Evolutionary conservation across 75 land plant genomes (phyloP).

Genomic region (Sequoiadendron giganteum): DNA sequence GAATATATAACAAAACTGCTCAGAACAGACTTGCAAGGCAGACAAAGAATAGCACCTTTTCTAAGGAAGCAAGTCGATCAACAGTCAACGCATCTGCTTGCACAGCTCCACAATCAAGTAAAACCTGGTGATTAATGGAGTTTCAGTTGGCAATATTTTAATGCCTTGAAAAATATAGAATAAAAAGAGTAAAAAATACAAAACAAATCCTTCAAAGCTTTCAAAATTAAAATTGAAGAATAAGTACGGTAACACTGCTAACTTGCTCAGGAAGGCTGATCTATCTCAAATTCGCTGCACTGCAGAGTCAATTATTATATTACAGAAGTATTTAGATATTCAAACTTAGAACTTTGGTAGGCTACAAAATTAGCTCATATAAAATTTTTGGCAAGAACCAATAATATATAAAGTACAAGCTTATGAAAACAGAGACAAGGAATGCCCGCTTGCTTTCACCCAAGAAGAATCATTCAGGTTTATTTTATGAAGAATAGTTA

Average conservation of each 20-base stretch:
- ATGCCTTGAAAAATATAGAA: not conserved
- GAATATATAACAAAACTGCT: not conserved
- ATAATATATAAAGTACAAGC: not conserved
- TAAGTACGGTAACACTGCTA: not conserved
- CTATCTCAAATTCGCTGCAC: not conserved
- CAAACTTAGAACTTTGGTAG: not conserved
- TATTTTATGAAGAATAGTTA: not conserved
- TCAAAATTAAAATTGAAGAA: not conserved
- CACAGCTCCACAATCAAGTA: constrained; percentile 98
- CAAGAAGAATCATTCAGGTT: not conserved
- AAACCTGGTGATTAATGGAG: constrained; percentile 43
- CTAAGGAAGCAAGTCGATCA: constrained; percentile 92
- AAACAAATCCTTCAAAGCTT: not conserved
- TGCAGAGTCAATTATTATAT: not conserved
- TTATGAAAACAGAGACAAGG: not conserved
- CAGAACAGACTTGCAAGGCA: not conserved
- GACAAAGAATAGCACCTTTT: constrained; percentile 59
- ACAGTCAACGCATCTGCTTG: constrained; percentile 99
- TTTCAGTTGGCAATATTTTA: not conserved
- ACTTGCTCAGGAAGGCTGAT: not conserved
- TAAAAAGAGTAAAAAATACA: not conserved
- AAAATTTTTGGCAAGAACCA: not conserved
- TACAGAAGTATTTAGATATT: not conserved
- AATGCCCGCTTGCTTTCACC: not conserved
- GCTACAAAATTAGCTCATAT: not conserved